These are phyloP conservation scores for Ocimum tenuiflorum DNA, from an alignment of 257 asterid genomes.

Conservation along the genomic window DNA sequence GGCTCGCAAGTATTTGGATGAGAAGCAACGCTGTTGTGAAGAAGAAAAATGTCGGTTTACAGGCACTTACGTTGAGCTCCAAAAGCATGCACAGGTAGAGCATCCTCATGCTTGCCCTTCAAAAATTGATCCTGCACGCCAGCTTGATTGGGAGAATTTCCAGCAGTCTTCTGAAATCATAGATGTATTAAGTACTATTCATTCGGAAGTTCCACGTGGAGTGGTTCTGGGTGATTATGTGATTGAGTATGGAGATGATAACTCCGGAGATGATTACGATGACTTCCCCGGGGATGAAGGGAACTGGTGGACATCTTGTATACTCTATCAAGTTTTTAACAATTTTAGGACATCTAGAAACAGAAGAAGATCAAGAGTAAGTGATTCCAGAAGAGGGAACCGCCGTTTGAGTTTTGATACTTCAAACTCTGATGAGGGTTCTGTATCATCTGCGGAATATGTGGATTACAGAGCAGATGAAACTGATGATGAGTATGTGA, in stretches of 20 bases:
- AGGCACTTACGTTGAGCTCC: conserved; percentile 55
- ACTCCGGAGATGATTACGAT: conserved; percentile 70
- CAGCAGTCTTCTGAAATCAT: conserved; percentile 81
- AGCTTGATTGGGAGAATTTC: conserved; percentile 80
- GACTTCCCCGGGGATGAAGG: conserved; percentile 58
- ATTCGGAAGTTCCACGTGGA: conserved; percentile 74
- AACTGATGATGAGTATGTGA: conserved; percentile 49
- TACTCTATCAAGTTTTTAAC: conserved; percentile 68
- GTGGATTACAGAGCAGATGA: conserved; percentile 52
- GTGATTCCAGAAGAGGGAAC: conserved; percentile 60
- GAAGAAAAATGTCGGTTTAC: conserved; percentile 51
- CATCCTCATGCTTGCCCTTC: conserved; percentile 73
- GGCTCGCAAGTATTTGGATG: conserved; percentile 56
- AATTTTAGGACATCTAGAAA: conserved; percentile 67
- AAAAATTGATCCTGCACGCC: conserved; percentile 63
- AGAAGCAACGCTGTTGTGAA: conserved; percentile 56
- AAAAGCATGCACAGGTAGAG: conserved; percentile 47
- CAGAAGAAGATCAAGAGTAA: conserved; percentile 63
- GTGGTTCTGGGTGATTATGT: conserved; percentile 88
- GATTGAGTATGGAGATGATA: conserved; percentile 74
- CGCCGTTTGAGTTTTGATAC: conserved; percentile 47
- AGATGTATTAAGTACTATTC: conserved; percentile 77
- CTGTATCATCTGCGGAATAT: conserved; percentile 60
- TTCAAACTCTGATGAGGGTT: conserved; percentile 74
- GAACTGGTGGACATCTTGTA: conserved; percentile 84